Base-by-base conservation (phyloP, 768 basidiomycete genomes). In the Nevesoporus exiguus region DNA sequence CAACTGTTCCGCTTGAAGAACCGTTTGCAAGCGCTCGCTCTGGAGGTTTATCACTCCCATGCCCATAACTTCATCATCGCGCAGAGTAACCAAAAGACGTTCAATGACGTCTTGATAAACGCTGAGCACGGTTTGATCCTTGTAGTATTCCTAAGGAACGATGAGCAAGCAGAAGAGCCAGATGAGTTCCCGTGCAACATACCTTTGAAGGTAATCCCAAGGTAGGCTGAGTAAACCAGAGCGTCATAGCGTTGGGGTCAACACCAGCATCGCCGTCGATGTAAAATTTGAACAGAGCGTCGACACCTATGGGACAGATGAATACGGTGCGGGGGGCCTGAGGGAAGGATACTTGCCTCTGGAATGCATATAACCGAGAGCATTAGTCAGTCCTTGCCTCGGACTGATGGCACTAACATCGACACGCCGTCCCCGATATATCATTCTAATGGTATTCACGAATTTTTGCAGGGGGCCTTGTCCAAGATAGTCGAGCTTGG, bases 121-220 rank as follows among this genome's bases (percentile, higher is more conserved):
- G n/a, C 80, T 76, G n/a, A 82, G 70, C 34, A 91, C 80, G 0
- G 74, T 69, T 51, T 83, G 75, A 44, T 98, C 95, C 49, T 86
- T 80, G 69, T 92, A 98, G 68, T 98, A 97, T 73, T 95, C 93
- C 87, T 93, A 27, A 9, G 5, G 58, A 11, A 34, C 36, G 52
- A 34, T 49, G 25, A 56, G 41, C 47, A 54, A 40, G 27, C 14
- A 24, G 9, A 24, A 24, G 11, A 44, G 14, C 55, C 3, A 3
- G 31, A 52, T 10, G 8, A 10, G 7, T 27, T 29, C 30, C 11
- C 15, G 14, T 14, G 14, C 7, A 19, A 1, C 63, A 34, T 49
- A 89, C 91, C 80, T 94, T 95, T 15, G 94, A 84, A 2, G 93
- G 94, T 13, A 97, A 83, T 39, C 92, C 90, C 14, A 96, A 75